phyloP scores from a whole-genome alignment of 1,284 basidiomycete species.

The Austropuccinia psidii region DNA sequence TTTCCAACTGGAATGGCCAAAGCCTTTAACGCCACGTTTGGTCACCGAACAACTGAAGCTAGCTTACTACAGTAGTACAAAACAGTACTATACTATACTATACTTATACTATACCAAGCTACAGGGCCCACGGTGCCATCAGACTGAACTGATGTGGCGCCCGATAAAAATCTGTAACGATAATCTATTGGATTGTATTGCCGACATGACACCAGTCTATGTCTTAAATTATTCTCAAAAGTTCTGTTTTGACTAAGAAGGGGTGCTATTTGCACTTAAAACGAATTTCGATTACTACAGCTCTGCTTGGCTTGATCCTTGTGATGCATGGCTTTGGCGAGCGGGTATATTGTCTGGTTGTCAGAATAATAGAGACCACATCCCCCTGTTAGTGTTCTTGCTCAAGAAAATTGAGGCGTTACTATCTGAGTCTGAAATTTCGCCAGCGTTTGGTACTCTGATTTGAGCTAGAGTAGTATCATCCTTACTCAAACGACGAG shows the following conservation, averaged over 20 bases:
- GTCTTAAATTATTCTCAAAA: background rate
- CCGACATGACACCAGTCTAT: background rate
- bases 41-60: no score
- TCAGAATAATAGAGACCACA: background rate
- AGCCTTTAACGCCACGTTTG: no score
- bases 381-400: constrained; percentile 9
- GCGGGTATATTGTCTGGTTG: background rate
- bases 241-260: background rate
- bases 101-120: no score
- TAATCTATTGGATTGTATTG: background rate
- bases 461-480: background rate
- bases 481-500: no score
- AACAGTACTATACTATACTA: no score
- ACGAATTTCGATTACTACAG: background rate
- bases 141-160: background rate
- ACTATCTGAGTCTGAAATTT: constrained; percentile 18
- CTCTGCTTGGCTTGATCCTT: background rate
- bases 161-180: background rate
- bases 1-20: no score
- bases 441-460: constrained; percentile 4
- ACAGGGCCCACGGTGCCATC: background rate
- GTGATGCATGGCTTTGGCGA: constrained; percentile 21
- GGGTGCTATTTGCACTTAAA: background rate
- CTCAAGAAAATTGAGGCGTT: constrained; percentile 4
- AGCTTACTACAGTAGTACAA: no score